These are phyloP conservation scores for Uncinocarpus reesii DNA, from an alignment of 2,329 filamentous ascomycete genomes.

Conservation along the genomic window DNA sequence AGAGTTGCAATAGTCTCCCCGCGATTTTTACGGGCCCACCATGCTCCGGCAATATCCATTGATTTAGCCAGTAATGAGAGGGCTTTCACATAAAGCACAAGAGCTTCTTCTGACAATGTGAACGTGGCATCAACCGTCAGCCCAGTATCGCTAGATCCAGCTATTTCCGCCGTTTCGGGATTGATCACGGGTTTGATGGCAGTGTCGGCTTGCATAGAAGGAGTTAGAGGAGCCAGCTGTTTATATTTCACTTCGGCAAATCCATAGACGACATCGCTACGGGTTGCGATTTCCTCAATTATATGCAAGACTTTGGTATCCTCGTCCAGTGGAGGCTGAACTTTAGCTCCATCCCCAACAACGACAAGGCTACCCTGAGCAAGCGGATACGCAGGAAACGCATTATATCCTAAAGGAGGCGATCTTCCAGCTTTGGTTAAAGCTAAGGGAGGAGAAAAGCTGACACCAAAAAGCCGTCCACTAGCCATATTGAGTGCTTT, in stretches of 20 bases:
- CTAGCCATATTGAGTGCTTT: slow-evolving; percentile 94
- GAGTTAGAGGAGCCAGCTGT: slow-evolving; percentile 81
- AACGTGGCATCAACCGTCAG: slow-evolving; percentile 80
- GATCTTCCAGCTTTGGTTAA: slow-evolving; percentile 39
- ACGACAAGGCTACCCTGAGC: slow-evolving; percentile 59
- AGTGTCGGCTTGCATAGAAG: slow-evolving; percentile 45
- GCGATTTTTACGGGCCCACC: slow-evolving; percentile 77
- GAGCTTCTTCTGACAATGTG: slow-evolving; percentile 79
- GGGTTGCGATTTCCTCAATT: slow-evolving; percentile 83
- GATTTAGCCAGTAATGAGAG: slow-evolving; percentile 80
- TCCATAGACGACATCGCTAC: slow-evolving; percentile 91
- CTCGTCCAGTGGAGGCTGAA: slow-evolving; percentile 57
- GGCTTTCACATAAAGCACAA: slow-evolving; percentile 93
- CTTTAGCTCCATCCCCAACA: slow-evolving; percentile 52
- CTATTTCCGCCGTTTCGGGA: slow-evolving; percentile 24
- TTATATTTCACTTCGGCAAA: slow-evolving; percentile 99
- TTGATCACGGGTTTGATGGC: slow-evolving; percentile 21
- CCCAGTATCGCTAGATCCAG: slow-evolving; percentile 44
- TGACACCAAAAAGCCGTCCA: slow-evolving; percentile 43
- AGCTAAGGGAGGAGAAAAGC: slow-evolving; percentile 41
- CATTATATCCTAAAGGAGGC: slow-evolving; percentile 44
- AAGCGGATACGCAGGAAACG: slow-evolving; percentile 76
- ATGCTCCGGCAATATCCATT: slow-evolving; percentile 87
- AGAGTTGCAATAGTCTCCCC: slow-evolving; percentile 46
- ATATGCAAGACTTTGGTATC: slow-evolving; percentile 66